Evolutionary conservation across 176 grass and related monocot genomes (phyloP).

Genomic region (Areca catechu): DNA sequence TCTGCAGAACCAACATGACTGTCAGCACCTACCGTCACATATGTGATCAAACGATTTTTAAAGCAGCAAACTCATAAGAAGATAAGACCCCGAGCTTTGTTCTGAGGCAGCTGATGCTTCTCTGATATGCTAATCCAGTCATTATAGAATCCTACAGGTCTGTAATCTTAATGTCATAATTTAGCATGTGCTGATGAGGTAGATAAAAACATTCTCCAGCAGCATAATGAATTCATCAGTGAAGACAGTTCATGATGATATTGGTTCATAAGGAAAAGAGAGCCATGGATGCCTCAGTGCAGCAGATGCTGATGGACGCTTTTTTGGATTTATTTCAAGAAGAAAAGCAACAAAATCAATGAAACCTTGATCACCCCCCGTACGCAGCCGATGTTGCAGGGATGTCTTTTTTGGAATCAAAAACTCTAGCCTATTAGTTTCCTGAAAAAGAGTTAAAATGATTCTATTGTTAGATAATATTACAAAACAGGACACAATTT

Average conservation of each 20-base stretch:
- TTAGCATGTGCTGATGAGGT: background rate
- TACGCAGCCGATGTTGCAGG: constrained; percentile 63
- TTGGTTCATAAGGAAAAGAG: constrained; percentile 94
- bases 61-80: background rate
- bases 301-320: constrained; percentile 75
- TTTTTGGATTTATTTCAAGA: constrained; percentile 90
- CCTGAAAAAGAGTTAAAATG: constrained; percentile 30
- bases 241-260: constrained; percentile 58
- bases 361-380: constrained; percentile 95
- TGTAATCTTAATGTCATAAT: background rate
- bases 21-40: background rate
- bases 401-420: constrained; percentile 96
- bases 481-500: too few relatives aligned
- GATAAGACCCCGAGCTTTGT: too few relatives aligned
- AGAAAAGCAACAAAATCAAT: constrained; percentile 82
- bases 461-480: too few relatives aligned
- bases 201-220: background rate
- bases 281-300: constrained; percentile 99
- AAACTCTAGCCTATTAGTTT: constrained; percentile 83
- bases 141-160: background rate
- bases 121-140: too few relatives aligned
- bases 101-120: too few relatives aligned
- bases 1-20: background rate
- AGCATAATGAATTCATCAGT: background rate
- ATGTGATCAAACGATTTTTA: background rate